A percentile compares a stretch with the other conserved stretches of the same genome.
phyloP scores from a whole-genome alignment of 1,284 basidiomycete genomes.

The Abortiporus biennis region DNA sequence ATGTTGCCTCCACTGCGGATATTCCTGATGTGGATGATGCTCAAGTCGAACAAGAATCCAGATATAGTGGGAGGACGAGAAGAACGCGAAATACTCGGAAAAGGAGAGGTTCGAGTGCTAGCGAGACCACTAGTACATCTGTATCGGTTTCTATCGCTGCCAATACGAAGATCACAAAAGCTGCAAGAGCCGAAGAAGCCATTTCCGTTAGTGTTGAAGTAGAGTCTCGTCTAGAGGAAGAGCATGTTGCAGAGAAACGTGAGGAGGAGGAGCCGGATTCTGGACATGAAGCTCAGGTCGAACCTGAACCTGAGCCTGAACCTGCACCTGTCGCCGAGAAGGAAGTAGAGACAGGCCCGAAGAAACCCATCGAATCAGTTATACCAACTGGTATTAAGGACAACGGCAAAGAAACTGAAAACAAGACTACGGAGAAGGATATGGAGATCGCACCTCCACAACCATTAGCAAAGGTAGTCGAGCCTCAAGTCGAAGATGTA shows the following conservation, averaged over 20 bases:
- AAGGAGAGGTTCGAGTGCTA: conserved; percentile 25
- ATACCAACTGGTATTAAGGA: too few relatives aligned
- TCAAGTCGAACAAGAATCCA: conserved; percentile 14
- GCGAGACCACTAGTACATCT: conserved; percentile 25
- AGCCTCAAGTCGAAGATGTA: neutral
- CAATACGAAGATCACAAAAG: conserved; percentile 11
- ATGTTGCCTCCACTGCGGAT: conserved; percentile 15
- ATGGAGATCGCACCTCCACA: too few relatives aligned
- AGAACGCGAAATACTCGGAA: conserved; percentile 20
- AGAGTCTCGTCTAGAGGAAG: too few relatives aligned
- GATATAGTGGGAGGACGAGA: conserved; percentile 15
- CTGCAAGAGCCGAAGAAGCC: too few relatives aligned
- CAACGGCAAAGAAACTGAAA: too few relatives aligned
- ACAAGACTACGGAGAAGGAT: too few relatives aligned
- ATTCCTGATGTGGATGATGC: conserved; percentile 17
- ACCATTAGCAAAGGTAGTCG: too few relatives aligned
- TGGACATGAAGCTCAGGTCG: conserved; percentile 1
- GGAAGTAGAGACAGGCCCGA: too few relatives aligned
- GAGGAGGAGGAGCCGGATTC: neutral
- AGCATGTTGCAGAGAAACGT: conserved; percentile 3
- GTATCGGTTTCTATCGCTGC: conserved; percentile 25
- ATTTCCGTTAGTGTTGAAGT: too few relatives aligned
- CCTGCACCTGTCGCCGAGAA: too few relatives aligned
- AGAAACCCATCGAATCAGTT: too few relatives aligned
- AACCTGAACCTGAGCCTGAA: too few relatives aligned